These are phyloP conservation scores for Vicia faba DNA, from an alignment of 306 rosid genomes.

Conservation along the genomic window DNA sequence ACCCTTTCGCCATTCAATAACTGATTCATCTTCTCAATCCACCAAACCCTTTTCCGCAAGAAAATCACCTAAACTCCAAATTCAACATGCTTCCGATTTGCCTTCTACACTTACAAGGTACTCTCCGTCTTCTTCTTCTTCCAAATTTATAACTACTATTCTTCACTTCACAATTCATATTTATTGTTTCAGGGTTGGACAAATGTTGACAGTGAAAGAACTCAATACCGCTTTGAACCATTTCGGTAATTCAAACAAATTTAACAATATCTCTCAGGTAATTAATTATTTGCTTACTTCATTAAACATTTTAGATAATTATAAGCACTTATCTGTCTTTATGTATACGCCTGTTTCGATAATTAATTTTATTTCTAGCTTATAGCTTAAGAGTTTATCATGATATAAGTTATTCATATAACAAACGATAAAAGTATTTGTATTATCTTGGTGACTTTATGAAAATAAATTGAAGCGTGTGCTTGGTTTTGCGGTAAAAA, in stretches of 20 bases:
- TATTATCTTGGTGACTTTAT: not conserved
- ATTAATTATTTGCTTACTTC: not conserved
- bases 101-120: slow-evolving; percentile 68
- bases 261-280: slow-evolving; percentile 71
- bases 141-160: not conserved
- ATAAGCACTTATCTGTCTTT: not conserved
- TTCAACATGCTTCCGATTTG: slow-evolving; percentile 58
- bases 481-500: too few species aligned
- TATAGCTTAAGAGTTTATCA: not conserved
- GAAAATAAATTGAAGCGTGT: not conserved
- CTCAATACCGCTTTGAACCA: slow-evolving; percentile 66
- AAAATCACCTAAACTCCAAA: slow-evolving; percentile 58
- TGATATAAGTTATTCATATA: not conserved
- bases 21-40: too few species aligned
- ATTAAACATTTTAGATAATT: too few species aligned
- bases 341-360: not conserved
- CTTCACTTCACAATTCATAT: not conserved
- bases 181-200: slow-evolving; percentile 53
- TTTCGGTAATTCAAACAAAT: slow-evolving; percentile 57
- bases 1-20: too few species aligned
- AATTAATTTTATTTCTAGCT: not conserved
- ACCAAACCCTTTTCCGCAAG: slow-evolving; percentile 32
- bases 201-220: slow-evolving; percentile 65
- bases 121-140: not conserved
- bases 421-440: not conserved